Conservation (phyloP, 345 rosid species). For the Ailanthus altissimus region DNA sequence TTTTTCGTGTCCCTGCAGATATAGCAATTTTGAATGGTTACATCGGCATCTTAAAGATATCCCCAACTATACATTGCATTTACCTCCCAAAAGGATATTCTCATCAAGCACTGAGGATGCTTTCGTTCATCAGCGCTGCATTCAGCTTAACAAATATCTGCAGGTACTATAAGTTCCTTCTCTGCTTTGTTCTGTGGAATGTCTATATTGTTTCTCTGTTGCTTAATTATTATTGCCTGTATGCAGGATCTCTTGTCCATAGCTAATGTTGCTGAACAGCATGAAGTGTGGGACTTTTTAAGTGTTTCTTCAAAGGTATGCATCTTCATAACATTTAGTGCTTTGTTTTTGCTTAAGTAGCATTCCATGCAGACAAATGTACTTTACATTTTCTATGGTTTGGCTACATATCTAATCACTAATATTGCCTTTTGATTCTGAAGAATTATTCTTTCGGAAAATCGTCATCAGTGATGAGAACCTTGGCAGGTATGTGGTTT, state of each 20-base stretch:
- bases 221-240: conserved; percentile 24
- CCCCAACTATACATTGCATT: conserved; percentile 91
- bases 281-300: conserved; percentile 99
- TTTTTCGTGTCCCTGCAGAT: conserved; percentile 47
- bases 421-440: conserved; percentile 32
- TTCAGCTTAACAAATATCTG: conserved; percentile 91
- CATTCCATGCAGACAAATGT: background rate
- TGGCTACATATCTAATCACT: conserved; percentile 18
- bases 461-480: conserved; percentile 90
- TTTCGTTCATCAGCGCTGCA: conserved; percentile 98
- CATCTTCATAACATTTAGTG: conserved; percentile 17
- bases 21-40: conserved; percentile 92
- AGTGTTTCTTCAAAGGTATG: conserved; percentile 86
- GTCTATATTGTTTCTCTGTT: conserved; percentile 16
- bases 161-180: conserved; percentile 53
- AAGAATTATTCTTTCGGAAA: conserved; percentile 95
- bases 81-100: conserved; percentile 99
- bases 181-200: conserved; percentile 20
- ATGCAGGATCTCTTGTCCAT: conserved; percentile 89
- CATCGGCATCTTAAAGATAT: conserved; percentile 95
- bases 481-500: conserved; percentile 74
- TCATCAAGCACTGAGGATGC: conserved; percentile 97
- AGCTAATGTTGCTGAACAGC: conserved; percentile 98
- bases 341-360: background rate
- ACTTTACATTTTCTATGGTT: background rate